Evolutionary conservation across 306 rosid genomes (phyloP), one percentile per base, ranked within the genome.

Genomic region (Prunus campanulata): DNA sequence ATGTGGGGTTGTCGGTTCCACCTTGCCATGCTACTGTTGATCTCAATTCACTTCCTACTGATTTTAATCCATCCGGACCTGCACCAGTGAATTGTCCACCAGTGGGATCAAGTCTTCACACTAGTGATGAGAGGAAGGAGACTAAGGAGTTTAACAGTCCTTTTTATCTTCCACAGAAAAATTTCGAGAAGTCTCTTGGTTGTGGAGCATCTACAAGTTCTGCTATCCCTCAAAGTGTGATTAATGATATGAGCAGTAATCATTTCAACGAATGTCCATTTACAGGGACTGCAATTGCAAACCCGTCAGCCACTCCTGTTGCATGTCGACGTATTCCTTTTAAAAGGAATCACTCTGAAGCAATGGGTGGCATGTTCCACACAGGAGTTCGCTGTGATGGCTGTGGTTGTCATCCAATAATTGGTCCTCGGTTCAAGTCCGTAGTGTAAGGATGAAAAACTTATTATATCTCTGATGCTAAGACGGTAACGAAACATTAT

Each of bases 361-460:
- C 87, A n/a, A 68, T 47, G 82, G 81, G 89, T 72, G 92, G 86
- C n/a, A 87, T 93, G 78, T 90, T 92, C 79, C 99, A 96, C 71
- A 91, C 72, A 77, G 98, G 97, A 32, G 86, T 96, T 47, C 85
- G 81, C 6, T 96, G 99, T 84, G 98, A 93, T 86, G 94, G 93
- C 24, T 96, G 99, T 85, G 99, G 98, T 25, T 90, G 83, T 68
- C 88, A 75, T 88, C 97, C 99, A 39, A 96, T 96, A 66, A 84
- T 88, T 48, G 99, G 99, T 63, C 93, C 98, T 59, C 97, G 99
- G 47, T 96, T 83, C 89, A 91, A 88, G 86, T 96, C 99, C 46
- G 69, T 76, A 88, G 85, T 93, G 99, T 96, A 81, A 82, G 97
- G 51, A 80, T 72, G 96, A 54, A 80, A 72, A 80, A 72, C 50